Base-by-base conservation (phyloP, 2,329 filamentous ascomycete genomes). In the Trichocomaceae sp. region DNA sequence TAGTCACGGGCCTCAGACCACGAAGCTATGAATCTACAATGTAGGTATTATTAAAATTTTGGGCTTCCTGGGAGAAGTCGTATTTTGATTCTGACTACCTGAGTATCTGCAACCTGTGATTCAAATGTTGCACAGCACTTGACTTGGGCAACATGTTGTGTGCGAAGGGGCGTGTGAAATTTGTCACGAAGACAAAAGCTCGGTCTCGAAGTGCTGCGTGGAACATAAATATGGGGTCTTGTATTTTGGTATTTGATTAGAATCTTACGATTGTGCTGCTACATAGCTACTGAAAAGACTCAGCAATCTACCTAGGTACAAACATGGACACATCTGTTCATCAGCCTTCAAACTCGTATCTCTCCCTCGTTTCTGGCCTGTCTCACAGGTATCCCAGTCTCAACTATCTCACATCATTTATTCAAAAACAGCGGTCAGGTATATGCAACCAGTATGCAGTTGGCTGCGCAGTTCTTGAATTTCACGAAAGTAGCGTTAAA, bases 391-490 rank as follows among this genome's bases (percentile, higher is more conserved):
- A 42, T 19, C 47, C 47, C 15, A 50, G 13, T 13, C 47, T 50
- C 47, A 20, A 10, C 22, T 29, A 41, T 2, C 35, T 50, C 47
- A 41, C 22, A 7, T 50, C 35, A 4, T 50, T 50, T 26, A 39
- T 50, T 8, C 15, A 31, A 20, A 41, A 50, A 35, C 35, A 50
- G 20, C 20, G 35, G 2, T 35, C 37, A n/a, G 19, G 26, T 19
- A 35, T n/a, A 15, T 29, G 17, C 23, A 20, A 50, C 13, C n/a
- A n/a, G n/a, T n/a, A 17, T 42, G 33, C 47, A 1, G 17, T 29
- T 13, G 47, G 33, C 13, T 50, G 35, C n/a, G 39, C 47, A 29
- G 47, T 50, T 31, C 47, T 50, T 6, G 47, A 41, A n/a, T 50
- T 50, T 29, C 35, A 41, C 20, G 33, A 41, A 42, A 31, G 15